Conservation (phyloP, 306 rosid genomes). For the Sesbania bispinosa region DNA sequence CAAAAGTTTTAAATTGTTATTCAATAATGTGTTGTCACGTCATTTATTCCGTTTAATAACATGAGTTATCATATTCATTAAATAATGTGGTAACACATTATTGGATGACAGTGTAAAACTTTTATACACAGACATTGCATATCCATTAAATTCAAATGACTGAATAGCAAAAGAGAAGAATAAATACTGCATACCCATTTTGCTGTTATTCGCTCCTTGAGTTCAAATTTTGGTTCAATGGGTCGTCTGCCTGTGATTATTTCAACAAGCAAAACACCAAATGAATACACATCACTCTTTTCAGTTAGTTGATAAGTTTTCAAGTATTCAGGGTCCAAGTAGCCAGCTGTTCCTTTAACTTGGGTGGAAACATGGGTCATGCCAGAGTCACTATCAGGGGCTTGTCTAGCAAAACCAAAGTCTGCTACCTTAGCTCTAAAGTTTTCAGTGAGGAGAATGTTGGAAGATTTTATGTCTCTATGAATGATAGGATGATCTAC, state of each 20-base stretch:
- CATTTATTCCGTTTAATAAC: too few species aligned
- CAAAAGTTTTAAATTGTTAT: too few species aligned
- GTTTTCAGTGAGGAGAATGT: conserved; percentile 79
- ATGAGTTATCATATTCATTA: too few species aligned
- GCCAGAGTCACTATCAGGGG: conserved; percentile 83
- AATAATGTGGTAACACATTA: too few species aligned
- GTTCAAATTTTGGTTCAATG: conserved; percentile 78
- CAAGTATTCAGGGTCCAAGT: conserved; percentile 96
- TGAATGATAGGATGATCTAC: conserved; percentile 96
- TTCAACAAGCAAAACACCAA: conserved; percentile 91
- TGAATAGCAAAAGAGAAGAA: neutral
- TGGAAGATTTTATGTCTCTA: conserved; percentile 94
- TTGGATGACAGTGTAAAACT: too few species aligned
- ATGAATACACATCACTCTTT: conserved; percentile 96
- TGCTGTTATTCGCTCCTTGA: conserved; percentile 70
- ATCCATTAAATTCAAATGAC: too few species aligned
- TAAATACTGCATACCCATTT: conserved; percentile 77
- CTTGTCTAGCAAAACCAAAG: conserved; percentile 93
- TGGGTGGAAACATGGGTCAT: conserved; percentile 92
- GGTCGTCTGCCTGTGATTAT: conserved; percentile 95
- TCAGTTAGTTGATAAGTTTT: conserved; percentile 91
- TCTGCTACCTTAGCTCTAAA: conserved; percentile 94
- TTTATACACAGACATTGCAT: too few species aligned
- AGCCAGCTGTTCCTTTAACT: conserved; percentile 99
- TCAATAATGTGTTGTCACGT: too few species aligned